Conservation (phyloP, 2,329 filamentous ascomycete species). For the Penicillium frequentans region DNA sequence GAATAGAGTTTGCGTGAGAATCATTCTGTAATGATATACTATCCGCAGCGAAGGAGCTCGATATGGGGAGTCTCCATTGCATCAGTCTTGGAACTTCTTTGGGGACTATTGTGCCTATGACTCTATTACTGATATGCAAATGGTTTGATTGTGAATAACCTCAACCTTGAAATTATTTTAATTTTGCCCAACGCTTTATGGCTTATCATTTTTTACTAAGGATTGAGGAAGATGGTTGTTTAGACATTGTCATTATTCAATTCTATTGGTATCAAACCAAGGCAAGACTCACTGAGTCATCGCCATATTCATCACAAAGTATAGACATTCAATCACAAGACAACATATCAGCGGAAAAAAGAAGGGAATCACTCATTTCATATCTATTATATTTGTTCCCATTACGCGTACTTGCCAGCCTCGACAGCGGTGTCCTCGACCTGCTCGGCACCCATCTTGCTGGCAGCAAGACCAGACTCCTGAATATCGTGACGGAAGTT, state of each 20-base stretch:
- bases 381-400: not conserved
- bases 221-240: not conserved
- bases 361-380: not conserved
- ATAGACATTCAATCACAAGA: not conserved
- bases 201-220: no score
- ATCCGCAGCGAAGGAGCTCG: no score
- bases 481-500: conserved; percentile 31
- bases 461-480: conserved; percentile 16
- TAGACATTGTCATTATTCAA: not conserved
- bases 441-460: conserved; percentile 18
- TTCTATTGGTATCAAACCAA: not conserved
- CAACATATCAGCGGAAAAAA: not conserved
- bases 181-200: not conserved
- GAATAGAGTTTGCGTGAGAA: no score
- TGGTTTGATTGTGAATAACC: no score
- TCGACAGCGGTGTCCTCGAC: conserved; percentile 13
- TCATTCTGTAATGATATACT: no score
- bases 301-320: not conserved
- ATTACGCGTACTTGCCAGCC: conserved; percentile 17
- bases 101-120: no score
- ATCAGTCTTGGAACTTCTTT: no score
- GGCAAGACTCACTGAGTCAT: not conserved
- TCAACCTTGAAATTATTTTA: no score
- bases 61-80: no score
- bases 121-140: no score